A percentile compares a stretch with the other conserved stretches of the same genome.
phyloP scores from a whole-genome alignment of 2,329 filamentous ascomycete species.

The Rutstroemia sp. region DNA sequence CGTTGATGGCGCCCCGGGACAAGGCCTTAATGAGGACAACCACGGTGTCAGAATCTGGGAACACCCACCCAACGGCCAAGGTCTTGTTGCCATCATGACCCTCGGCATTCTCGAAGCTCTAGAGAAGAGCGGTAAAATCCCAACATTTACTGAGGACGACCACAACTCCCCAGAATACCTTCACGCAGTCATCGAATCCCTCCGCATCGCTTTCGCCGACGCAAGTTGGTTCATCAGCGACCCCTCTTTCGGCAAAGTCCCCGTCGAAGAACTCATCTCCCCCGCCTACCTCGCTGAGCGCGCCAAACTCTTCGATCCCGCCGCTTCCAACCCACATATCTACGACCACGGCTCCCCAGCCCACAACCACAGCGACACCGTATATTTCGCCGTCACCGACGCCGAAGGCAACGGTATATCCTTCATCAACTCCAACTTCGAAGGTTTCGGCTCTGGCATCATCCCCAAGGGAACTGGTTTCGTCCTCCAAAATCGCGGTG shows the following conservation, averaged over 20 bases:
- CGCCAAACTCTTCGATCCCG: conserved; percentile 48
- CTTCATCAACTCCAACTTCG: conserved; percentile 96
- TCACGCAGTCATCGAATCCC: conserved; percentile 79
- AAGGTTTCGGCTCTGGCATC: conserved; percentile 80
- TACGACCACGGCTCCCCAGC: conserved; percentile 74
- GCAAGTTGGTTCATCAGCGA: conserved; percentile 87
- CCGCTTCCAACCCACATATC: conserved; percentile 50
- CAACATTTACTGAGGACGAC: conserved; percentile 58
- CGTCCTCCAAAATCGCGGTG: conserved; percentile 87
- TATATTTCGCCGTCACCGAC: conserved; percentile 87
- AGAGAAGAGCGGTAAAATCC: conserved; percentile 67
- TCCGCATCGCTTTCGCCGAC: conserved; percentile 87
- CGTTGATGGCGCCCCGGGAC: conserved; percentile 34
- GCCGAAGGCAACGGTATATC: conserved; percentile 79
- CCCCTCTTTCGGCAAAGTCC: conserved; percentile 64
- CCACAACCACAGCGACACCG: conserved; percentile 80
- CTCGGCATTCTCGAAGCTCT: conserved; percentile 86
- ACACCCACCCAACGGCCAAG: conserved; percentile 93
- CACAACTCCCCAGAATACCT: conserved; percentile 79
- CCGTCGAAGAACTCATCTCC: conserved; percentile 61
- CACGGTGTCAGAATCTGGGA: conserved; percentile 81
- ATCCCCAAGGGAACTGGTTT: conserved; percentile 84
- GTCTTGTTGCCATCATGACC: conserved; percentile 90
- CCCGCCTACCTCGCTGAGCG: conserved; percentile 68
- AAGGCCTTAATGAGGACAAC: conserved; percentile 33